Conservation (phyloP, 2,329 filamentous ascomycete genomes). For the Alternaria arbusti region DNA sequence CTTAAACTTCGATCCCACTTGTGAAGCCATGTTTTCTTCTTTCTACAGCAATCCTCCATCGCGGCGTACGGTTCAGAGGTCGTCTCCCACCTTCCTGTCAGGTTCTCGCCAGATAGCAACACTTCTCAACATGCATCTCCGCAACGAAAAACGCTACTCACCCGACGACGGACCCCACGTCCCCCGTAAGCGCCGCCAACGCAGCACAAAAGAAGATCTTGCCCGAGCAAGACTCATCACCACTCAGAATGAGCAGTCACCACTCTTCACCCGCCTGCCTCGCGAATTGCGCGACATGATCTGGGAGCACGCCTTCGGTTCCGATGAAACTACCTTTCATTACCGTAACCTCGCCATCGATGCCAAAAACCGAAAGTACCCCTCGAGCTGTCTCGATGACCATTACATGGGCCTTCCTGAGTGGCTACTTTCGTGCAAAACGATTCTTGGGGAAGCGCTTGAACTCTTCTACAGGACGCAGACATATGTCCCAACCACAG, state of each 20-base stretch:
- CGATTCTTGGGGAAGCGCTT: neutral
- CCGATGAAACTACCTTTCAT: neutral
- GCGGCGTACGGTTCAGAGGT: neutral
- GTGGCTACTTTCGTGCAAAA: neutral
- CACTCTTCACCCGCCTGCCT: neutral
- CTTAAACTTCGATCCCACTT: neutral
- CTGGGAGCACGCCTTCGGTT: neutral
- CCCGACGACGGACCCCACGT: neutral
- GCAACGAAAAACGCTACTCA: neutral
- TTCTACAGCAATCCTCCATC: neutral
- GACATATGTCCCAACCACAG: neutral
- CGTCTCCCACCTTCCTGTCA: neutral
- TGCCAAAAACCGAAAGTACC: neutral
- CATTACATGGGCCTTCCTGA: neutral
- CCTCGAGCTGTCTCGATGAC: neutral
- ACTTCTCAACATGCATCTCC: neutral
- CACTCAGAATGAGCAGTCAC: neutral
- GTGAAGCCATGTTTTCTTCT: neutral
- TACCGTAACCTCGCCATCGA: neutral
- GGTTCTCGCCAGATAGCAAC: neutral
- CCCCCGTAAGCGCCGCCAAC: neutral
- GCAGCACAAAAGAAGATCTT: neutral
- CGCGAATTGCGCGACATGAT: neutral
- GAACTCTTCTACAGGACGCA: neutral
- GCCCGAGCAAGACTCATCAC: neutral